Conservation (phyloP, 768 basidiomycete species). For the Pleurotus salmoneostramineus region DNA sequence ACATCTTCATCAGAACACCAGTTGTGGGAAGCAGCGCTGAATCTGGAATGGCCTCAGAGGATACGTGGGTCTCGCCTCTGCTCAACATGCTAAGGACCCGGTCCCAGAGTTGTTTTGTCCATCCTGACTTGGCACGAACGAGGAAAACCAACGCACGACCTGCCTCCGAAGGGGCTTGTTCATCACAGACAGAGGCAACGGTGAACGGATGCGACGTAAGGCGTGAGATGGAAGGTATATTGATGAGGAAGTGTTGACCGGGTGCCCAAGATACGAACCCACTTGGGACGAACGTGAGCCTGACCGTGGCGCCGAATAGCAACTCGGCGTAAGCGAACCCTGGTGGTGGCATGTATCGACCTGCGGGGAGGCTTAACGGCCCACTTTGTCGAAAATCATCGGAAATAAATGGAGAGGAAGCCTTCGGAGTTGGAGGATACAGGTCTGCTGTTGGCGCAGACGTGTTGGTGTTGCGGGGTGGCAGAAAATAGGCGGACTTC, state of each 20-base stretch:
- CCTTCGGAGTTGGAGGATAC: background rate
- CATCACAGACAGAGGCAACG: constrained; percentile 55
- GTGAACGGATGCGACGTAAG: constrained; percentile 75
- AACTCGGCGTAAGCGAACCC: constrained; percentile 70
- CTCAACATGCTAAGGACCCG: constrained; percentile 34
- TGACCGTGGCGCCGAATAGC: constrained; percentile 65
- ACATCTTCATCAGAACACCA: constrained; percentile 52
- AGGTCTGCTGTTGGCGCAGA: background rate
- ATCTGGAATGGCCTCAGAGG: constrained; percentile 24
- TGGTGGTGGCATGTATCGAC: constrained; percentile 45
- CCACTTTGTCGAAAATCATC: background rate
- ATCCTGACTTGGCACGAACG: constrained; percentile 65
- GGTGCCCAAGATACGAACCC: constrained; percentile 63
- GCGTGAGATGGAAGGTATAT: constrained; percentile 57
- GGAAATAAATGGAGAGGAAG: background rate
- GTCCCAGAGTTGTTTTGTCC: constrained; percentile 66
- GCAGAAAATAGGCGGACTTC: background rate
- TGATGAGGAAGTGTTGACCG: constrained; percentile 76
- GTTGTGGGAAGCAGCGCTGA: constrained; percentile 28
- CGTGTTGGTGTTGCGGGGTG: background rate
- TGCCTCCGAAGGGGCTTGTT: constrained; percentile 34
- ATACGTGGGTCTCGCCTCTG: constrained; percentile 20
- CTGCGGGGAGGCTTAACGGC: constrained; percentile 6
- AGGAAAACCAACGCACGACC: constrained; percentile 61
- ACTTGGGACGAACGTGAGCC: constrained; percentile 59